A percentile compares a stretch with the other conserved stretches of the same genome.
These are phyloP conservation scores for Ascochyta pisi DNA, from an alignment of 2,329 filamentous ascomycete species.

Conservation along the genomic window DNA sequence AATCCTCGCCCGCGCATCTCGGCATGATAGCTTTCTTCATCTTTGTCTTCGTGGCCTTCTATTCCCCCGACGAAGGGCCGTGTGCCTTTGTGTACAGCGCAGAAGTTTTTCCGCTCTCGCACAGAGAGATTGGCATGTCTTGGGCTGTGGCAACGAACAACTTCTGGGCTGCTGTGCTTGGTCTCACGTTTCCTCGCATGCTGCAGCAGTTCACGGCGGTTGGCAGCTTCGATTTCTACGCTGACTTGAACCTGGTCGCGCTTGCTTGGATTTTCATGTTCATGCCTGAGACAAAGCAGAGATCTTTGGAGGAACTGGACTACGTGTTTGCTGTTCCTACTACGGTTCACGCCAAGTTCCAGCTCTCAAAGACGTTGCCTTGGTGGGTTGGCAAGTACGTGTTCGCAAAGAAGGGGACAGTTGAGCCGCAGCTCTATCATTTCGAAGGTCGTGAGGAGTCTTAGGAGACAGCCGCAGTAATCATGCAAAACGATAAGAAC, in stretches of 20 bases:
- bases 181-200: slow-evolving; percentile 64
- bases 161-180: slow-evolving; percentile 55
- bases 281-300: slow-evolving; percentile 41
- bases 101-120: slow-evolving; percentile 71
- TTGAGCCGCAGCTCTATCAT: slow-evolving; percentile 50
- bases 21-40: slow-evolving; percentile 1
- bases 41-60: slow-evolving; percentile 17
- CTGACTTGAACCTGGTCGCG: slow-evolving; percentile 63
- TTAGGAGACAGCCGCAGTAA: too few relatives aligned
- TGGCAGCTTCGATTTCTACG: slow-evolving; percentile 66
- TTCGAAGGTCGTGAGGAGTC: background rate
- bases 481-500: too few relatives aligned
- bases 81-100: slow-evolving; percentile 68
- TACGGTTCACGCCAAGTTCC: slow-evolving; percentile 48
- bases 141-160: slow-evolving; percentile 64
- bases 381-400: slow-evolving; percentile 56
- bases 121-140: slow-evolving; percentile 72
- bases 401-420: slow-evolving; percentile 44
- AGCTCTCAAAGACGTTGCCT: slow-evolving; percentile 40
- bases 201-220: slow-evolving; percentile 55
- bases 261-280: slow-evolving; percentile 67
- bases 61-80: slow-evolving; percentile 17
- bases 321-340: slow-evolving; percentile 58
- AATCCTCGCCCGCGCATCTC: background rate
- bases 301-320: slow-evolving; percentile 55